These are phyloP conservation scores for Ichthyophthirius multifiliis DNA, from an alignment of 169 alveolate genomes.

Conservation along the genomic window DNA sequence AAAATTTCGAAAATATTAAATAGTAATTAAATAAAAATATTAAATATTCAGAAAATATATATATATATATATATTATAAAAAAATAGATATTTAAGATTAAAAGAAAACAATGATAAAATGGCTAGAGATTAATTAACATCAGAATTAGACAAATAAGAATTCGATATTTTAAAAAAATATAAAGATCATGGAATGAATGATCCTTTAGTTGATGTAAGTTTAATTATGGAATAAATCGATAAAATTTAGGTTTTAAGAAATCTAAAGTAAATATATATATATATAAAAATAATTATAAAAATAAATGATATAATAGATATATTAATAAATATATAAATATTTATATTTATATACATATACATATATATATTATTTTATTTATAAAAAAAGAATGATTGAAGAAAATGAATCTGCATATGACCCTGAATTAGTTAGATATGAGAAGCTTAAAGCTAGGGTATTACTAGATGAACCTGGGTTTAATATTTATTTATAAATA, in stretches of 20 bases:
- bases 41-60: too few species aligned
- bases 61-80: too few species aligned
- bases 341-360: background rate
- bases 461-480: constrained; percentile 19
- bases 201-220: background rate
- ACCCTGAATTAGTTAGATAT: constrained; percentile 12
- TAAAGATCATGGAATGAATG: background rate
- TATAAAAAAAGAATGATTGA: background rate
- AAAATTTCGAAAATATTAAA: too few species aligned
- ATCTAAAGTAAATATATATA: background rate
- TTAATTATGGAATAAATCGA: background rate
- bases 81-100: too few species aligned
- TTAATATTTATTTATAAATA: too few species aligned
- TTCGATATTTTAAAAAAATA: background rate
- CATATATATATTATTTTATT: background rate
- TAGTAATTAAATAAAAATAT: too few species aligned
- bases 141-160: constrained; percentile 3
- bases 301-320: background rate
- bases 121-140: too few species aligned
- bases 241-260: constrained; percentile 8
- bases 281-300: background rate
- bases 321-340: background rate
- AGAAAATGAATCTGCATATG: background rate
- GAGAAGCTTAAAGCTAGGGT: constrained; percentile 13
- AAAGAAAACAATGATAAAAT: too few species aligned